phyloP scores from a whole-genome alignment of 73 alveolate genomes.

The Blepharisma stoltei region DNA sequence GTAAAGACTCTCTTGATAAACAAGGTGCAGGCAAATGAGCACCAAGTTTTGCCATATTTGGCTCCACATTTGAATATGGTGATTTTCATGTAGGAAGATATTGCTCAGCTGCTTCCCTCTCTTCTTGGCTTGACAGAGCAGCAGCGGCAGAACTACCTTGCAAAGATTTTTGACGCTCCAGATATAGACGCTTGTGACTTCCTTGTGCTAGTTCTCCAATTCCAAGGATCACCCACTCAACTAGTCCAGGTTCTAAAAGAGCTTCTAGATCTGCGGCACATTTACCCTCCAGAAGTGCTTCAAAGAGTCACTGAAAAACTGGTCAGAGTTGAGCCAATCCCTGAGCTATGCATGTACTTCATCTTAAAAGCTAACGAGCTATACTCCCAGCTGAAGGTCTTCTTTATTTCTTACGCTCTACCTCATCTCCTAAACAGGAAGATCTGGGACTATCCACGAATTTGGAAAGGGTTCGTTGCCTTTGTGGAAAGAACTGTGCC shows the following conservation, averaged over 20 bases:
- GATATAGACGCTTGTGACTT: slow-evolving; percentile 8
- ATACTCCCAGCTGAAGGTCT: neutral
- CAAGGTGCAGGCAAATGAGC: neutral
- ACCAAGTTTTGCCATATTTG: slow-evolving; percentile 3
- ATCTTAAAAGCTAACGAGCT: slow-evolving; percentile 20
- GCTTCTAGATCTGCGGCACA: neutral
- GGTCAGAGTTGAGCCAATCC: slow-evolving; percentile 4
- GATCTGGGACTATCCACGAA: neutral
- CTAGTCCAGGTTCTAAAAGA: neutral
- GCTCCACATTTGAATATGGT: slow-evolving; percentile 31
- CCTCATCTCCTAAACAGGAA: neutral
- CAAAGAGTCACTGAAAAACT: slow-evolving; percentile 7
- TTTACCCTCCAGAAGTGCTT: slow-evolving; percentile 9
- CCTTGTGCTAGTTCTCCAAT: neutral
- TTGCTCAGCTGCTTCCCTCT: neutral
- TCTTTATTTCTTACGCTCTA: slow-evolving; percentile 8
- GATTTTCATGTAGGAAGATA: slow-evolving; percentile 15
- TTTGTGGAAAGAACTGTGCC: slow-evolving; percentile 20
- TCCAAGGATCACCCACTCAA: neutral
- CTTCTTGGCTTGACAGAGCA: neutral
- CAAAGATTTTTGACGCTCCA: slow-evolving; percentile 3
- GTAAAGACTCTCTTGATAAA: neutral
- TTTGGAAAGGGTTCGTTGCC: slow-evolving; percentile 27
- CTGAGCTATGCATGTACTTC: neutral
- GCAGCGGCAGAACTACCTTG: neutral